Conservation (phyloP, 2,329 filamentous ascomycete genomes). For the Colletotrichum sp. region DNA sequence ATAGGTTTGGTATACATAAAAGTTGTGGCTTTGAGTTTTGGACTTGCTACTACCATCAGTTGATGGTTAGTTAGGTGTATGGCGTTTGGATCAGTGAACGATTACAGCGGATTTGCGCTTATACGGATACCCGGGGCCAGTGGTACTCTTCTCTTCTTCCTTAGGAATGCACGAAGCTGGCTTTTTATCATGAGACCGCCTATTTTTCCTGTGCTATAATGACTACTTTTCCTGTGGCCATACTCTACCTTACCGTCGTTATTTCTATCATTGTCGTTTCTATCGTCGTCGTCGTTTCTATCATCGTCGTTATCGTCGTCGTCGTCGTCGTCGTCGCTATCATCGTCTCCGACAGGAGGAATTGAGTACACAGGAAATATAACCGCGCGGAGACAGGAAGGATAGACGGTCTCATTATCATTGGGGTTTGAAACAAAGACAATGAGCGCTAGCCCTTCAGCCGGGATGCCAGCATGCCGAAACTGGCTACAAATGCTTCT, state of each 20-base stretch:
- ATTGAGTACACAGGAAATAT: accelerated
- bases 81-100: background rate
- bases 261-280: too few relatives aligned
- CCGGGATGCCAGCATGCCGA: background rate
- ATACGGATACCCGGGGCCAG: background rate
- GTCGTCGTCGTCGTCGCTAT: too few relatives aligned
- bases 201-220: too few relatives aligned
- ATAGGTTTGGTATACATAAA: background rate
- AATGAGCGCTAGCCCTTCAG: background rate
- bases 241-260: too few relatives aligned
- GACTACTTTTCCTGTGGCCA: too few relatives aligned
- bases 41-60: background rate
- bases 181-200: background rate
- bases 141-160: background rate
- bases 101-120: background rate
- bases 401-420: accelerated
- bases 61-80: background rate
- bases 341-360: too few relatives aligned
- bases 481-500: background rate
- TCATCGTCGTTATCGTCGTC: too few relatives aligned
- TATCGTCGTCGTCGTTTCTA: too few relatives aligned
- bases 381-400: too few relatives aligned
- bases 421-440: background rate
- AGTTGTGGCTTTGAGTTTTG: background rate
- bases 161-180: background rate